phyloP scores from a whole-genome alignment of 768 basidiomycete species.

The Paxillus involutus region DNA sequence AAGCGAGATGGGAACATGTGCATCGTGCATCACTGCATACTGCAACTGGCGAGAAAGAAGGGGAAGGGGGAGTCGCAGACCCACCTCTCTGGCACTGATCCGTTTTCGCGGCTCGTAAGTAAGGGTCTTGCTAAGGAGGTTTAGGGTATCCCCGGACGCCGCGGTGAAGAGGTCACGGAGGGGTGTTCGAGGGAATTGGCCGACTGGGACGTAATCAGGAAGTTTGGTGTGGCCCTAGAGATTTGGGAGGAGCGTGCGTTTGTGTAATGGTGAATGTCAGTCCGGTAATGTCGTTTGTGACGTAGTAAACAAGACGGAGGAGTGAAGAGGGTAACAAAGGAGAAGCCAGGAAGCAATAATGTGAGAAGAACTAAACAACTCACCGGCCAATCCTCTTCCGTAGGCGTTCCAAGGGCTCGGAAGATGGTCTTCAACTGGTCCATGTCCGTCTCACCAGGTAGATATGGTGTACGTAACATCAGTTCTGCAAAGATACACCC shows the following conservation, averaged over 20 bases:
- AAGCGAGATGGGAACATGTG: not conserved
- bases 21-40: not conserved
- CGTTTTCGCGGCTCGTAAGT: conserved; percentile 85
- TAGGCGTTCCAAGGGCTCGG: conserved; percentile 91
- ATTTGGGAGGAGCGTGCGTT: not conserved
- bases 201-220: conserved; percentile 86
- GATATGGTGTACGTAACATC: conserved; percentile 93
- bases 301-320: not conserved
- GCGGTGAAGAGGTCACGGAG: conserved; percentile 90
- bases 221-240: conserved; percentile 83
- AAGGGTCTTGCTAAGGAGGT: conserved; percentile 77
- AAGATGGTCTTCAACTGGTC: conserved; percentile 96
- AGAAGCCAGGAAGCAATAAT: not conserved
- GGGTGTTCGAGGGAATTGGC: conserved; percentile 80
- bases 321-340: not conserved
- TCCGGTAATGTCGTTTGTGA: not conserved
- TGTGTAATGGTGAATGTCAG: not conserved
- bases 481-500: conserved; percentile 98
- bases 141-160: conserved; percentile 81
- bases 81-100: conserved; percentile 75
- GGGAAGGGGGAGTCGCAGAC: conserved; percentile 20
- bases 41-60: not conserved
- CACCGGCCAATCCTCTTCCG: conserved; percentile 97
- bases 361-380: conserved; percentile 20
- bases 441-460: conserved; percentile 95